A percentile compares a stretch with the other conserved stretches of the same genome.
Conservation (phyloP, 805 yeast genomes). For the Vanderwaltozyma verrucispora region DNA sequence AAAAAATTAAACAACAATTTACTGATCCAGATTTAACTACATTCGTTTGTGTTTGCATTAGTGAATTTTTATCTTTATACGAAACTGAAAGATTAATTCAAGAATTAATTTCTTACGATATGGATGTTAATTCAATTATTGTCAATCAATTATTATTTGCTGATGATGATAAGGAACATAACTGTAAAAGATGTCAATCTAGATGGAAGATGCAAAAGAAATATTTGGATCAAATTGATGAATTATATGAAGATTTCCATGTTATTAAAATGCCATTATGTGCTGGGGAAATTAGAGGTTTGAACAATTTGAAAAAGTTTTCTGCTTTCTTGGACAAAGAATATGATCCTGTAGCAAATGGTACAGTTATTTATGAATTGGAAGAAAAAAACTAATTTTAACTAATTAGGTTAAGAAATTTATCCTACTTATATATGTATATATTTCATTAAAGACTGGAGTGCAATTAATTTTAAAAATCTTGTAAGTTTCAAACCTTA, state of each 20-base stretch:
- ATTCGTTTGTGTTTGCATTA: constrained; percentile 91
- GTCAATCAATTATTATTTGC: constrained; percentile 91
- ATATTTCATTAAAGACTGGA: too few relatives aligned
- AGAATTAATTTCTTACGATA: constrained; percentile 85
- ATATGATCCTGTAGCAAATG: constrained; percentile 56
- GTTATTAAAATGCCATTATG: constrained; percentile 90
- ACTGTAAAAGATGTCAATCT: constrained; percentile 82
- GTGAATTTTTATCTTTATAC: constrained; percentile 90
- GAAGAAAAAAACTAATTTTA: constrained; percentile 20
- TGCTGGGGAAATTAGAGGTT: constrained; percentile 91
- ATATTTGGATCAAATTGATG: constrained; percentile 90
- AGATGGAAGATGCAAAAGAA: constrained; percentile 95
- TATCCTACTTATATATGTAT: too few relatives aligned
- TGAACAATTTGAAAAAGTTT: constrained; percentile 72
- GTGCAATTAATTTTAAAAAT: too few relatives aligned
- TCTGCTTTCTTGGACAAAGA: constrained; percentile 73
- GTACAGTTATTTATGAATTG: constrained; percentile 28
- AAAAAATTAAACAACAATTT: constrained; percentile 88
- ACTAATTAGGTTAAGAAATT: too few relatives aligned
- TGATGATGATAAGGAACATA: constrained; percentile 52
- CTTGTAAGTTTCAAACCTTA: too few relatives aligned
- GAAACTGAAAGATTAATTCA: constrained; percentile 98
- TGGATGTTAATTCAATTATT: constrained; percentile 94
- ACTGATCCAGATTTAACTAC: constrained; percentile 95
- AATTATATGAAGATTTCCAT: constrained; percentile 94